Evolutionary conservation across 1,284 basidiomycete species (phyloP).

Genomic region (Sanguinoderma infundibulare): DNA sequence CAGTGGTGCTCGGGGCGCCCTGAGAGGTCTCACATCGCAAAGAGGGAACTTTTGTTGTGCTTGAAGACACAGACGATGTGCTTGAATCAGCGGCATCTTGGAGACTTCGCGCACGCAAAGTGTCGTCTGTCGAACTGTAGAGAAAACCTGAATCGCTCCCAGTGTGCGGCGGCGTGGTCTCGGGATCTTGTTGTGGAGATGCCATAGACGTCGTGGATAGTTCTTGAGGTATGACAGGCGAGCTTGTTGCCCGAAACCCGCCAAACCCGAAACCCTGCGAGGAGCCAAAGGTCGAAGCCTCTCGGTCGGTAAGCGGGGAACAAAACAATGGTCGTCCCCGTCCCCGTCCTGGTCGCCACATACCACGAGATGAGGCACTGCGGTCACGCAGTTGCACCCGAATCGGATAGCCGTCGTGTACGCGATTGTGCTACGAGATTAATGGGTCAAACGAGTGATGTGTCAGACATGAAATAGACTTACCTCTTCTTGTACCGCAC

Average conservation of each 20-base stretch:
- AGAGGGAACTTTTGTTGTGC: conserved; percentile 24
- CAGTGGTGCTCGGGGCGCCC: conserved; percentile 8
- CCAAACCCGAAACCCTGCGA: not conserved
- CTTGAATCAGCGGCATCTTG: not conserved
- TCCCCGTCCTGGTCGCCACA: conserved; percentile 29
- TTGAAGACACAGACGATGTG: conserved; percentile 22
- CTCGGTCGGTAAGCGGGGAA: not conserved
- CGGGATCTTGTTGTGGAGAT: not conserved
- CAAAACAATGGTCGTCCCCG: conserved; percentile 11
- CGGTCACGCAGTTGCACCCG: conserved; percentile 60
- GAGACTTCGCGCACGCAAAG: not conserved
- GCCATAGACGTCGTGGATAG: not conserved
- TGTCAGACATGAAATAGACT: conserved; percentile 41
- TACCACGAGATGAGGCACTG: conserved; percentile 30
- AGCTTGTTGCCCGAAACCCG: not conserved
- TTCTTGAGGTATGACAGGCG: not conserved
- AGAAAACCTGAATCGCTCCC: not conserved
- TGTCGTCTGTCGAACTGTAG: not conserved
- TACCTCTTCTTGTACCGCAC: conserved; percentile 68
- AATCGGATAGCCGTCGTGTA: conserved; percentile 68
- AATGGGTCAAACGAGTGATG: conserved; percentile 33
- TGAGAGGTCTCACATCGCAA: conserved; percentile 1
- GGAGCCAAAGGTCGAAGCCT: not conserved
- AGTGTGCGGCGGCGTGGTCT: not conserved
- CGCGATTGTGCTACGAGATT: conserved; percentile 62